A percentile compares a stretch with the other conserved stretches of the same genome.
These are phyloP conservation scores for Pythium rhizo-oryzae DNA, from an alignment of 352 stramenopile species.

Conservation along the genomic window DNA sequence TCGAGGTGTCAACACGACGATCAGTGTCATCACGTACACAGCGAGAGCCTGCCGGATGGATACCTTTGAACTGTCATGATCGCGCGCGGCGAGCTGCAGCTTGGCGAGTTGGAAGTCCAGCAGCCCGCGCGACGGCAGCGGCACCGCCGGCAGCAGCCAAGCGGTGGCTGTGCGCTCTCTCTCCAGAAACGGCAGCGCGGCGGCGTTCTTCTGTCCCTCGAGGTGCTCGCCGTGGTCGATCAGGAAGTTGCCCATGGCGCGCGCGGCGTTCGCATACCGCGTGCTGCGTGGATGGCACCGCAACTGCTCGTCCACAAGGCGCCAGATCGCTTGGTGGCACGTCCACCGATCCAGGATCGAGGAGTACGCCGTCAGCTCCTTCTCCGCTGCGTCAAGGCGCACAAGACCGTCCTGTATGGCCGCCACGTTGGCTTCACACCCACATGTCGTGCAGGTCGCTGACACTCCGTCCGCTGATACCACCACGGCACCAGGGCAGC, in stretches of 20 bases:
- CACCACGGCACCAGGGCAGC: conserved; percentile 1
- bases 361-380: not conserved
- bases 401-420: not conserved
- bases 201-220: too few species aligned
- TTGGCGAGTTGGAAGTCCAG: conserved; percentile 25
- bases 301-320: not conserved
- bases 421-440: not conserved
- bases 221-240: conserved; percentile 24
- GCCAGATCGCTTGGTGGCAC: conserved; percentile 6
- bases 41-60: conserved; percentile 20
- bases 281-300: conserved; percentile 21
- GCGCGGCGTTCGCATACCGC: conserved; percentile 8
- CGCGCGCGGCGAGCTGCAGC: not conserved
- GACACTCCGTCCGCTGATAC: not conserved
- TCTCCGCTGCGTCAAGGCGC: not conserved
- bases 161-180: conserved; percentile 10
- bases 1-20: too few species aligned
- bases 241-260: conserved; percentile 29
- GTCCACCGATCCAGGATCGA: not conserved
- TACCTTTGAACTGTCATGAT: not conserved
- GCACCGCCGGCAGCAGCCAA: conserved; percentile 20
- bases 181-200: conserved; percentile 18
- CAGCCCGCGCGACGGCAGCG: conserved; percentile 25
- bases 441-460: conserved; percentile 18
- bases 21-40: too few species aligned